Evolutionary conservation across 441 rosid genomes (phyloP), one percentile per base, ranked within the genome.

Genomic region (Gossypium schwendimanii): DNA sequence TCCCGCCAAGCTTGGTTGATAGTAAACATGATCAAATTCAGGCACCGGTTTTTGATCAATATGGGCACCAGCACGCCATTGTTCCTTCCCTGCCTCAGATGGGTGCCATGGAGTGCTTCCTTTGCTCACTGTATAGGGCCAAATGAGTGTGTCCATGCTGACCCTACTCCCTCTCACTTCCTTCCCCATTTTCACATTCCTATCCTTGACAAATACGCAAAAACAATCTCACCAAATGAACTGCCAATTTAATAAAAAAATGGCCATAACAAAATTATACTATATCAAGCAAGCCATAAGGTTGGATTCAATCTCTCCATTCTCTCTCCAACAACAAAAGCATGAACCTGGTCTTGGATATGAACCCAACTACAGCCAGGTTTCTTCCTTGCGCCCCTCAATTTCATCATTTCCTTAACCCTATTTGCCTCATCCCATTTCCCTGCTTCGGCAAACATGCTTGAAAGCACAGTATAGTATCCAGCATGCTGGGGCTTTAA

Each of bases 331-430:
- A 53, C 75, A 1, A 77, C 78, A 57, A 77, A 82, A 60, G 79
- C 74, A n/a, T 80, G 80, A 26, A 66, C 73, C 52, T 36, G 61
- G 54, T 79, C 76, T 1, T 17, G 52, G 24, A 60, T 78, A 70
- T 80, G 81, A 71, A 83, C 81, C 86, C 86, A 83, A 71, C 84
- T 83, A 62, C 67, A 83, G 39, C 78, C 86, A 18, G 86, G 83
- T 36, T 45, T 71, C 71, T 83, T 83, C 67, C 33, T 79, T 63
- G 80, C 80, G 24, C 79, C 82, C 61, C 74, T 79, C 2, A 75
- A 77, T 76, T 75, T 79, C 86, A 83, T 83, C 75, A 81, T 33
- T 52, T 75, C 79, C 63, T 84, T 66, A 11, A 81, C 70, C 75
- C 74, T 67, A 52, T 75, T 75, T 28, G 83, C 86, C 53, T 83